A percentile compares a stretch with the other conserved stretches of the same genome.
Conservation (phyloP, 2,329 filamentous ascomycete genomes). For the Drechslerella dactyloides region DNA sequence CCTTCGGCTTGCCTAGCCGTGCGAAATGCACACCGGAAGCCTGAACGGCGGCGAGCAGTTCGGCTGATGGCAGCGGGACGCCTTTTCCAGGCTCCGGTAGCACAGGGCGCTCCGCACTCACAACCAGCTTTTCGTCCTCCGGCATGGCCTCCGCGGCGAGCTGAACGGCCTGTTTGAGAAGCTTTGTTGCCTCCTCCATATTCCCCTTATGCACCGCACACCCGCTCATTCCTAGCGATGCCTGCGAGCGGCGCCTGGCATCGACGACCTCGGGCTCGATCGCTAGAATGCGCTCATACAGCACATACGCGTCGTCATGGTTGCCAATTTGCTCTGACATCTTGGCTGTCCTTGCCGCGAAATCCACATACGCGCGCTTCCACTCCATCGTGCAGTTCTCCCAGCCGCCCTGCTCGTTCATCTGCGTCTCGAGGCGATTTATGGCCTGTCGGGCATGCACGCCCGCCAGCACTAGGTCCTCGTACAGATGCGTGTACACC, state of each 20-base stretch:
- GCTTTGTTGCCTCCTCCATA: conserved; percentile 18
- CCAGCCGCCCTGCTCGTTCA: conserved; percentile 43
- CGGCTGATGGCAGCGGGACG: conserved; percentile 10
- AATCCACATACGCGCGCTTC: conserved; percentile 28
- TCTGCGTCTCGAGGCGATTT: conserved; percentile 33
- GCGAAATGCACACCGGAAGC: conserved; percentile 32
- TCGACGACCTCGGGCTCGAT: conserved; percentile 32
- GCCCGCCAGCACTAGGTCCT: conserved; percentile 24
- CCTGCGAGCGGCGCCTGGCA: conserved; percentile 27
- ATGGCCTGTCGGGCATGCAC: conserved; percentile 18
- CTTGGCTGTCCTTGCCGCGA: conserved; percentile 28
- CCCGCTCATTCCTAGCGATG: conserved; percentile 29
- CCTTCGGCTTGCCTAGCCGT: conserved; percentile 28
- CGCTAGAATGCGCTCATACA: conserved; percentile 39
- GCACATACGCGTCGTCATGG: conserved; percentile 37
- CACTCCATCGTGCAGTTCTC: conserved; percentile 33
- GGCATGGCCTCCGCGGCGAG: conserved; percentile 33
- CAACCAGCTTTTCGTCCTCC: conserved; percentile 9
- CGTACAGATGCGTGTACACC: conserved; percentile 24
- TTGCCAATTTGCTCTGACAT: conserved; percentile 23
- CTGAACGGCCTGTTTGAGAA: conserved; percentile 32
- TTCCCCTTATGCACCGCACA: conserved; percentile 18
- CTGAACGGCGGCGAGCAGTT: conserved; percentile 38
- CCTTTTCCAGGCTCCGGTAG: conserved; percentile 34
- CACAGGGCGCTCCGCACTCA: conserved; percentile 30